Evolutionary conservation across 1,284 basidiomycete species (phyloP), one percentile per base, ranked within the genome.

Genomic region (Ceratobasidium sp.): DNA sequence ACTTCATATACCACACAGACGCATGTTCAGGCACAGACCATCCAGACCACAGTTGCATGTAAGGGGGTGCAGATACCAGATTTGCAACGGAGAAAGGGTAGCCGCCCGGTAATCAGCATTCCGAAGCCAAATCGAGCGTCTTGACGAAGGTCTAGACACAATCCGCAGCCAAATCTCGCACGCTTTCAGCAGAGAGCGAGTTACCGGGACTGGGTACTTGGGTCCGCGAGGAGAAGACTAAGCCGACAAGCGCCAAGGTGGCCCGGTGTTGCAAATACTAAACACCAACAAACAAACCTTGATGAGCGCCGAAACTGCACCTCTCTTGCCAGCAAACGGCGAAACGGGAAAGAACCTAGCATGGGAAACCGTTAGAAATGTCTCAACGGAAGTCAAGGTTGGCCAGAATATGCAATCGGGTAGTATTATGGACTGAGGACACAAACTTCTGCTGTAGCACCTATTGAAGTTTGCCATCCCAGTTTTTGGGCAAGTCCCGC

Each of bases 391-490:
- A 61, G 39, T 31, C 22, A 71, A 61, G 54, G 68, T 49, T 29
- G 8, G 39, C 56, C 27, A 16, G 11, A 27, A 48, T 19, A 49
- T 34, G 19, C 24, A 29, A 14, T 8, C n/a, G 22, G 27, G 7
- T 0, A 16, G 14, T 5, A 8, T 46, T 19, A n/a, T 48, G 16
- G 1, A 27, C 27, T 53, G 22, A 53, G 22, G 24, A 27, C 24
- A 27, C 11, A 6, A 29, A 53, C 22, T 2, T 4, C 13, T 48
- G 7, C 24, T 46, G 6, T 16, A 71, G 68, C 27, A 37, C 14
- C 41, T 71, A 13, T 29, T 71, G 6, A 61, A 61, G 19, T 71
- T 61, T 34, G 68, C 68, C 19, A 61, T 71, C 24, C 68, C 68
- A 49, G 68, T 71, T n/a, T 43, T 71, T 16, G 68, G 68, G 68